Evolutionary conservation across 2,329 filamentous ascomycete genomes (phyloP), one percentile per base, ranked within the genome.

Genomic region (Pestalotiopsis sp.): DNA sequence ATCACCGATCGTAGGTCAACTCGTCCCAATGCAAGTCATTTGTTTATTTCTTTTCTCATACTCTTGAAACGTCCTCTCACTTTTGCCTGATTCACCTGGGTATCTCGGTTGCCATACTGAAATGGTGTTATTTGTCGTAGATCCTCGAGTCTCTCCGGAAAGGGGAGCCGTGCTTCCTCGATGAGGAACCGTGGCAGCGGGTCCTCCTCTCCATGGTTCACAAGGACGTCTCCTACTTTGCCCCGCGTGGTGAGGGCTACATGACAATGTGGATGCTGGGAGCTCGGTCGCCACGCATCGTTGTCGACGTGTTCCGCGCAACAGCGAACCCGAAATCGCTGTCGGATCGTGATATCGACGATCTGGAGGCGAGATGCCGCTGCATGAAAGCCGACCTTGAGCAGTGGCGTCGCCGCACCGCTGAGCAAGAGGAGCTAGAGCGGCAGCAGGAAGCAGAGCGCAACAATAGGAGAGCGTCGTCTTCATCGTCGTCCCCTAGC

Each of bases 111-210:
- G 13, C 41, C 4, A 17, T 49, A 14, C 41, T 49, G 2, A 49
- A n/a, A 7, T 56, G 13, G 4, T 49, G 13, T 2, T 14, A 14
- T 49, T 3, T 4, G 41, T n/a, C 4, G 61, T 60, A 66, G 66
- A 59, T 69, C 4, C 71, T 45, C 57, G 68, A 69, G 36, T 58
- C 45, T 25, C 56, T 66, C 11, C 65, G 68, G 11, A 23, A 60
- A 7, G 45, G 41, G 36, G 66, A 71, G 20, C 58, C 71, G n/a
- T 72, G 68, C 56, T 72, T 67, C 62, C 65, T 72, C n/a, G 70
- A 71, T 27, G 71, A 71, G 31, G 64, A 52, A 2, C 36, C 69
- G 11, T 72, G 71, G 71, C 68, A 71, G 31, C 20, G 45, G 13
- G 45, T 69, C 60, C 60, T 72, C n/a, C 41, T 65, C 2, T 69